Evolutionary conservation across 495 filamentous ascomycete species (phyloP), one percentile per base, ranked within the genome.

Genomic region (Cercophora samala): DNA sequence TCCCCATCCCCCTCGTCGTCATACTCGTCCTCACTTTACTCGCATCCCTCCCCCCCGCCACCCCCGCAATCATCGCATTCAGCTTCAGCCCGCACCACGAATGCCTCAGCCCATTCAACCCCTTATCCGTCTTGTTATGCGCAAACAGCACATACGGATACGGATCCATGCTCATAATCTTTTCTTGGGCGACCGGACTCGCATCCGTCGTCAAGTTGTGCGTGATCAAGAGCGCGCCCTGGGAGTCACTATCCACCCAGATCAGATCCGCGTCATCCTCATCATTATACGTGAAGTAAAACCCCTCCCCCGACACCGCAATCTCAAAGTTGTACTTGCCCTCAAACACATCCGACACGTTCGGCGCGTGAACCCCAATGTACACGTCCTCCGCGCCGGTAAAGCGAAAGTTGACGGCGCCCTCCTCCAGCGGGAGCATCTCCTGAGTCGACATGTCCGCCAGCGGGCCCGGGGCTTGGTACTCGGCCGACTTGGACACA

Each of bases 121-220:
- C 74, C 4, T 79, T 77, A 70, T 88, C 80, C 46, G 88, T 84
- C 52, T 79, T 64, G 65, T 90, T 88, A 70, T 91, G 88, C 1
- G 89, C 92, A 75, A 94, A 98, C 66, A 98, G 81, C 6, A 84
- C 87, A 73, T 90, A 96, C 6, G 91, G 90, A 73, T 90, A 96
- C 6, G 91, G 90, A 13, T 86, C 84, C 19, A 73, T 73, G n/a
- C 78, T 78, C 84, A 89, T 86, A 83, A 87, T 87, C 51, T 82
- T 62, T 1, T 83, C 66, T 64, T 83, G 82, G 25, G 82, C 73
- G 0, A 73, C 65, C 4, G 76, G 74, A 60, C 81, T 73, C 1
- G 76, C 58, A 11, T 77, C 73, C 15, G 83, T 73, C 1, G 85
- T 77, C 11, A 91, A 88, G 67, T 91, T 87, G 62, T 85, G 80